A percentile compares a stretch with the other conserved stretches of the same genome.
phyloP scores from a whole-genome alignment of 2,329 filamentous ascomycete species.

The Colletotrichum noveboracense region DNA sequence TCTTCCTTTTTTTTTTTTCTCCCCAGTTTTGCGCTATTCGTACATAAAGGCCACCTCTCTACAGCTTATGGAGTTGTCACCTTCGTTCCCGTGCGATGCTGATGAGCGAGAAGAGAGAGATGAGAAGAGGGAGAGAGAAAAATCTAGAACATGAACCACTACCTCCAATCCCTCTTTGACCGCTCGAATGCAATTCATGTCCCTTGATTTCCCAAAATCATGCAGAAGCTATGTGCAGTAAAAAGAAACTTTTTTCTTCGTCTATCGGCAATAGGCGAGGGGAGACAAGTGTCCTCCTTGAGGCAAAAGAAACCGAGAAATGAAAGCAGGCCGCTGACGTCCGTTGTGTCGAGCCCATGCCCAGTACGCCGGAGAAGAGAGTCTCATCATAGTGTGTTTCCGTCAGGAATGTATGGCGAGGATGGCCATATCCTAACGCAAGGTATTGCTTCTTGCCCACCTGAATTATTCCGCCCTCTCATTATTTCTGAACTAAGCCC shows the following conservation, averaged over 20 bases:
- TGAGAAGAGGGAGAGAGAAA: background rate
- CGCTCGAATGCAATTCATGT: slow-evolving; percentile 21
- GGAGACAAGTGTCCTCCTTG: background rate
- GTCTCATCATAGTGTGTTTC: background rate
- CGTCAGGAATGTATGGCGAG: background rate
- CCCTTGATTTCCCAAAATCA: slow-evolving; percentile 5
- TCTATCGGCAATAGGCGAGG: slow-evolving; percentile 8
- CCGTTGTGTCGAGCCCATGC: background rate
- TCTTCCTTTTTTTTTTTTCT: background rate
- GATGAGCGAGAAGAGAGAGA: background rate
- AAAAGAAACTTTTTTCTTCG: slow-evolving; percentile 23
- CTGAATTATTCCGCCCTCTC: background rate
- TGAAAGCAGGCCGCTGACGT: background rate
- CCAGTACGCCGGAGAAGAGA: slow-evolving; percentile 10
- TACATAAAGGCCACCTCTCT: slow-evolving; percentile 7
- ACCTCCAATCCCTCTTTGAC: slow-evolving; percentile 7
- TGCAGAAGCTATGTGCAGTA: slow-evolving; percentile 19
- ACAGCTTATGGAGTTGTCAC: background rate
- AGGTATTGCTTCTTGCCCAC: background rate
- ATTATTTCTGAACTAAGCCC: background rate
- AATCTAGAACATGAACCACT: slow-evolving; percentile 16
- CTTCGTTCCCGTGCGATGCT: slow-evolving; percentile 1
- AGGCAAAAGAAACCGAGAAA: background rate
- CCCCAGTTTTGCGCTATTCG: background rate
- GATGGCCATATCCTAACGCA: background rate